A percentile compares a stretch with the other conserved stretches of the same genome.
Conservation (phyloP, 495 filamentous ascomycete species). For the Penicillium angulare region DNA sequence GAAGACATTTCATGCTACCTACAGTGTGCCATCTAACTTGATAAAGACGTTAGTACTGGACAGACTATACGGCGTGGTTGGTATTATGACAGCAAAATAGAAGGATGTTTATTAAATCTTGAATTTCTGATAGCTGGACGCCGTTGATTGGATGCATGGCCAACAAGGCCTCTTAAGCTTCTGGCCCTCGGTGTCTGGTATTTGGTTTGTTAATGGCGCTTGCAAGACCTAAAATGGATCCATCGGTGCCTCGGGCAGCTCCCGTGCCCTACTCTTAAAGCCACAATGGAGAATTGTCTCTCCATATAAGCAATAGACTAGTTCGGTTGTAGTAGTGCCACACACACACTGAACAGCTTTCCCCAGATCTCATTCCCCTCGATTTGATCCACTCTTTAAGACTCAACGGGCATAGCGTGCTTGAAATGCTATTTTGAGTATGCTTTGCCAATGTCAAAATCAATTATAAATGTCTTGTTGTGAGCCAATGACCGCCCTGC, state of each 20-base stretch:
- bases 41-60: too few relatives aligned
- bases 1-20: conserved; percentile 4
- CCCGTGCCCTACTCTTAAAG: conserved; percentile 12
- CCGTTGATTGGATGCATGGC: too few relatives aligned
- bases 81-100: too few relatives aligned
- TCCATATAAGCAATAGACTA: conserved; percentile 13
- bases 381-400: conserved; percentile 18
- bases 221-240: not conserved
- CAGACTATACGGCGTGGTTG: too few relatives aligned
- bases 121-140: too few relatives aligned
- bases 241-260: conserved; percentile 11
- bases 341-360: conserved; percentile 16
- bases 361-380: conserved; percentile 19
- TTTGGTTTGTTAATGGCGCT: not conserved
- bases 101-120: too few relatives aligned
- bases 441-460: not conserved
- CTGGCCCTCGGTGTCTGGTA: too few relatives aligned
- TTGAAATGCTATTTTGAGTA: conserved; percentile 4
- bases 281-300: conserved; percentile 17
- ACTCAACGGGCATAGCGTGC: conserved; percentile 20
- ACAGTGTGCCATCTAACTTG: too few relatives aligned
- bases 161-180: too few relatives aligned
- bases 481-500: not conserved
- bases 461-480: not conserved
- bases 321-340: conserved; percentile 15